Conservation (phyloP, 139 green algal species). For the Gonium pectorale region DNA sequence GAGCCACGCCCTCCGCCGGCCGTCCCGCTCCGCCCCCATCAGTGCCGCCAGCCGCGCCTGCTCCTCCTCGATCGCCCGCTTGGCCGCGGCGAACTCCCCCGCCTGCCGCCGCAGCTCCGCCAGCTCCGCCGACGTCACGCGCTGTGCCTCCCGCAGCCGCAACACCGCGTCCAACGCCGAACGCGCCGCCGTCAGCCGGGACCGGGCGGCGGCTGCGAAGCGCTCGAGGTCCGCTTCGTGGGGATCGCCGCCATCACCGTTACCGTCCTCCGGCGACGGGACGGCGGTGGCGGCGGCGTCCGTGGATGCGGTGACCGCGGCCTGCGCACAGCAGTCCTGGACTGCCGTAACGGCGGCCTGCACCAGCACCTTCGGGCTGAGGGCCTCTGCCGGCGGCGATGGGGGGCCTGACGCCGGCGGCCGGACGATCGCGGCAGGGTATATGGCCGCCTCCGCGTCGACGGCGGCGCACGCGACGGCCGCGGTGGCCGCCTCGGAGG, state of each 20-base stretch:
- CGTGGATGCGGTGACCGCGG: too few relatives aligned
- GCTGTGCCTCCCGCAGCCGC: neutral
- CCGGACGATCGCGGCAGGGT: too few relatives aligned
- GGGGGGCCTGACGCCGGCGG: too few relatives aligned
- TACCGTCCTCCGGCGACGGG: too few relatives aligned
- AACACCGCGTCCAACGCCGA: neutral
- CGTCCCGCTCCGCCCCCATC: neutral
- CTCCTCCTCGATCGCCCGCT: neutral
- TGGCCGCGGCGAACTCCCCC: neutral
- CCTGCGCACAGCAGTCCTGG: neutral
- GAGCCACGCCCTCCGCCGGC: neutral
- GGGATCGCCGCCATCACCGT: too few relatives aligned
- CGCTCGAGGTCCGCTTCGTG: neutral
- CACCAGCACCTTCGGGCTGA: neutral
- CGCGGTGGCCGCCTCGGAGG: neutral
- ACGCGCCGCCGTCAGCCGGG: conserved; percentile 16
- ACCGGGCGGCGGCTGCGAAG: neutral
- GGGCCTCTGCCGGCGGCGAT: too few relatives aligned
- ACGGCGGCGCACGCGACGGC: neutral
- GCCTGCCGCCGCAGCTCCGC: neutral
- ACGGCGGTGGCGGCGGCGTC: too few relatives aligned
- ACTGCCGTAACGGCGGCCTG: neutral
- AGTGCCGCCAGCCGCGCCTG: conserved; percentile 7
- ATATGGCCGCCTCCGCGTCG: neutral
- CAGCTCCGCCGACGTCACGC: neutral